Base-by-base conservation (phyloP, 768 basidiomycete species). In the Rhodotorula kratochvilovae region DNA sequence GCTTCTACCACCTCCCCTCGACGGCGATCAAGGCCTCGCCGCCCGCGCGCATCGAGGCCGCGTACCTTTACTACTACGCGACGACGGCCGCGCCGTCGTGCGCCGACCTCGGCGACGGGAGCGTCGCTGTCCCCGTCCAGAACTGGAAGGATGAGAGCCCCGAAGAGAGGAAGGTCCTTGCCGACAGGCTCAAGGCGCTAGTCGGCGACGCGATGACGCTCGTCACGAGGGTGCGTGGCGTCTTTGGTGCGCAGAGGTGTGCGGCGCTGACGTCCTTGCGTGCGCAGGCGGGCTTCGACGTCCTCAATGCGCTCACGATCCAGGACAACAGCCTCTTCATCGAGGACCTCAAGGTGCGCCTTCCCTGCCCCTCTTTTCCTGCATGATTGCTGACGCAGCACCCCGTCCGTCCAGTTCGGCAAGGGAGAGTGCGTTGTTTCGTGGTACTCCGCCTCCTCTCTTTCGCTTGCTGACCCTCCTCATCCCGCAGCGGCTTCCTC, bases 1-100 rank as follows among this genome's bases (percentile, higher is more conserved):
- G 95, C 16, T 95, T 98, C 83, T 99, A 96, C 80, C 90, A 90
- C 23, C 86, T 99, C 33, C 95, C 96, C 1, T 98, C 95, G 10
- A 90, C 92, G 2, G 87, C 98, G 71, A 91, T 98, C 79, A 79
- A 75, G 33, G 82, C 92, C 78, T 83, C 85, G 29, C 68, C 73
- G 5, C 61, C 58, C 29, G 45, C 35, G n/a, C 67, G 77, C 86
- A 39, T 99, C 51, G 88, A 99, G 75, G 95, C 94, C 1, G 95
- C 92, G 19, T 99, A 98, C 81, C 84, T 97, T 33, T 98, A 87
- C 81, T 98, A 97, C 82, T 98, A 98, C 78, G 96, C 92, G 29
- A 89, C 90, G 13, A 84, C 83, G 10, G 90, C 87, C 5, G 88
- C 92, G 72, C 78, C 77, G 2, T 77, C 80, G 31, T 74, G 76